Conservation (phyloP, 306 rosid genomes). For the Vigna radiata region DNA sequence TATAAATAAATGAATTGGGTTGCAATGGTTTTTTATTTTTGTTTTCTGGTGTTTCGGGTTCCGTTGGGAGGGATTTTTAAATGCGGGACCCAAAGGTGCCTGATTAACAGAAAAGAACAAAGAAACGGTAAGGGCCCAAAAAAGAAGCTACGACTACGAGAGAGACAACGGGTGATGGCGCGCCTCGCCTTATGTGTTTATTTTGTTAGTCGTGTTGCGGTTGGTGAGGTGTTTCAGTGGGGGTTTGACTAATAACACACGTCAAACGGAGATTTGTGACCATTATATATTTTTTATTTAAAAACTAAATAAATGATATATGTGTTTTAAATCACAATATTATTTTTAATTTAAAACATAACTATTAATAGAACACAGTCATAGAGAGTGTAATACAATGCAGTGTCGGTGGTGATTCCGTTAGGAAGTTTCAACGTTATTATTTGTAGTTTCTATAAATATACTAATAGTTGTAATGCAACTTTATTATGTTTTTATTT, state of each 20-base stretch:
- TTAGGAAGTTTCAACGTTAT: too few relatives aligned
- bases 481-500: too few relatives aligned
- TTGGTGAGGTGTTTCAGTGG: neutral
- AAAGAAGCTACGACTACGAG: neutral
- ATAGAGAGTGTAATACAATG: too few relatives aligned
- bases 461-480: too few relatives aligned
- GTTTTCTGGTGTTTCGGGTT: neutral
- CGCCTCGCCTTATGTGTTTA: neutral
- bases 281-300: too few relatives aligned
- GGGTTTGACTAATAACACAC: neutral
- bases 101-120: slow-evolving; percentile 21
- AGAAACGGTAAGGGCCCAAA: slow-evolving; percentile 14
- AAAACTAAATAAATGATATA: too few relatives aligned
- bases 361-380: too few relatives aligned
- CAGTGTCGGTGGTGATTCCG: too few relatives aligned
- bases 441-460: too few relatives aligned
- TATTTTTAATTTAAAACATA: too few relatives aligned
- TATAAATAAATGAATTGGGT: neutral
- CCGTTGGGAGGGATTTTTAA: neutral
- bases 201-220: neutral
- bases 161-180: neutral
- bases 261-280: too few relatives aligned
- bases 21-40: neutral
- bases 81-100: slow-evolving; percentile 6
- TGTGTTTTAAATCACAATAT: too few relatives aligned